Conservation (phyloP, 2,329 filamentous ascomycete genomes). For the Penicillium freii region DNA sequence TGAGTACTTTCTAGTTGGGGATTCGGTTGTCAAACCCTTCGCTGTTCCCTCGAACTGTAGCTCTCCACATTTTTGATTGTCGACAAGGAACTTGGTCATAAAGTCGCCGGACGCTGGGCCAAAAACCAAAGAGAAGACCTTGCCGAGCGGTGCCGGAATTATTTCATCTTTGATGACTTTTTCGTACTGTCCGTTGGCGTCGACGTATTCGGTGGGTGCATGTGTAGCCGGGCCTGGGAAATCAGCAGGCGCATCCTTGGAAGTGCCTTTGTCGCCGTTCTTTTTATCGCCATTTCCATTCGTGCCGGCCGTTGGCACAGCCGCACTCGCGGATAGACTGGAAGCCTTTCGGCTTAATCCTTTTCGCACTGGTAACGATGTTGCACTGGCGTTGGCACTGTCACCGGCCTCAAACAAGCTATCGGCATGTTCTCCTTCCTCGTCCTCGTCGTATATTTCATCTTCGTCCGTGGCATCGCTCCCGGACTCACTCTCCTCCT, state of each 20-base stretch:
- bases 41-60: conserved; percentile 79
- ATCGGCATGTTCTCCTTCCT: conserved; percentile 56
- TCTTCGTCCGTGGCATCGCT: conserved; percentile 75
- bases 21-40: conserved; percentile 71
- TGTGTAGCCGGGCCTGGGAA: conserved; percentile 85
- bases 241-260: conserved; percentile 50
- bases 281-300: conserved; percentile 37
- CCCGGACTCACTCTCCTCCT: conserved; percentile 67
- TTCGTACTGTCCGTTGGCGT: conserved; percentile 76
- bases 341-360: conserved; percentile 71
- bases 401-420: conserved; percentile 58
- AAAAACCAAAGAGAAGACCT: conserved; percentile 86
- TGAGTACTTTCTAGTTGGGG: conserved; percentile 70
- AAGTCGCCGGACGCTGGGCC: conserved; percentile 75
- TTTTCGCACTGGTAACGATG: conserved; percentile 45
- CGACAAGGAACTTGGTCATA: conserved; percentile 81
- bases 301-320: conserved; percentile 39
- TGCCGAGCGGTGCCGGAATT: conserved; percentile 83
- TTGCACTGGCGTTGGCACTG: conserved; percentile 56
- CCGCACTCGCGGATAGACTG: conserved; percentile 40
- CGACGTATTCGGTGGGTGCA: conserved; percentile 79
- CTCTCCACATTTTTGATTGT: conserved; percentile 87
- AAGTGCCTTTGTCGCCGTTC: conserved; percentile 50
- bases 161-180: conserved; percentile 80
- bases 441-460: conserved; percentile 54